Evolutionary conservation across 179 eudicot species (phyloP).

Genomic region (Silene noctiflora): DNA sequence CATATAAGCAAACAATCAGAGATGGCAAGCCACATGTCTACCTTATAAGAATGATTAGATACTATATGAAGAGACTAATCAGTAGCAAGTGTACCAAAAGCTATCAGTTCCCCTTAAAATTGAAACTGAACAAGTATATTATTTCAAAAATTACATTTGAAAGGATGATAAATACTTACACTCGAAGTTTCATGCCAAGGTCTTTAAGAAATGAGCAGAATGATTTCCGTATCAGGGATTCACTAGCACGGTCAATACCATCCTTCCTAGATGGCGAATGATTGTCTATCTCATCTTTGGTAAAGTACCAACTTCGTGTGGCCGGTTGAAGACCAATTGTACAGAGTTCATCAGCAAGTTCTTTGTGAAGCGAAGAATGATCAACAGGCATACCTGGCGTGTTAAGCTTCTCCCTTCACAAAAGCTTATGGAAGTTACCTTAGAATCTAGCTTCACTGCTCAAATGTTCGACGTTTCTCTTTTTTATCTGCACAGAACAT

Average conservation of each 20-base stretch:
- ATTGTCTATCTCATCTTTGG: slow-evolving; percentile 51
- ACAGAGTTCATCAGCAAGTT: slow-evolving; percentile 11
- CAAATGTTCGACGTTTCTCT: background rate
- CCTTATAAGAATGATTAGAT: background rate
- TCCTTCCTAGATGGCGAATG: slow-evolving; percentile 74
- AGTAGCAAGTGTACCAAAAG: background rate
- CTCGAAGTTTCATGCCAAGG: slow-evolving; percentile 65
- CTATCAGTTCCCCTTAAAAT: background rate
- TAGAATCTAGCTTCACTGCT: slow-evolving; percentile 3
- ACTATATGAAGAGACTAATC: background rate
- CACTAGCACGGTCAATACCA: slow-evolving; percentile 43
- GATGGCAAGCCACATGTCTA: background rate
- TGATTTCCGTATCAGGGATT: slow-evolving; percentile 47
- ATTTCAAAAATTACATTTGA: background rate
- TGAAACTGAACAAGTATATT: background rate
- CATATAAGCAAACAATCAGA: background rate
- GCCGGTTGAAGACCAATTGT: slow-evolving; percentile 14
- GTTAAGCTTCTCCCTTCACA: slow-evolving; percentile 20
- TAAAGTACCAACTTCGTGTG: slow-evolving; percentile 54
- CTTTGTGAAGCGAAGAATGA: slow-evolving; percentile 9
- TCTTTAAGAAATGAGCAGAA: slow-evolving; percentile 65
- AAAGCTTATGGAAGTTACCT: slow-evolving; percentile 4
- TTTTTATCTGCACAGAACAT: slow-evolving; percentile 10
- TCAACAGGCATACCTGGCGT: slow-evolving; percentile 17
- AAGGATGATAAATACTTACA: slow-evolving; percentile 39